phyloP scores from a whole-genome alignment of 140 eudicot genomes.

The Anethum foeniculum region DNA sequence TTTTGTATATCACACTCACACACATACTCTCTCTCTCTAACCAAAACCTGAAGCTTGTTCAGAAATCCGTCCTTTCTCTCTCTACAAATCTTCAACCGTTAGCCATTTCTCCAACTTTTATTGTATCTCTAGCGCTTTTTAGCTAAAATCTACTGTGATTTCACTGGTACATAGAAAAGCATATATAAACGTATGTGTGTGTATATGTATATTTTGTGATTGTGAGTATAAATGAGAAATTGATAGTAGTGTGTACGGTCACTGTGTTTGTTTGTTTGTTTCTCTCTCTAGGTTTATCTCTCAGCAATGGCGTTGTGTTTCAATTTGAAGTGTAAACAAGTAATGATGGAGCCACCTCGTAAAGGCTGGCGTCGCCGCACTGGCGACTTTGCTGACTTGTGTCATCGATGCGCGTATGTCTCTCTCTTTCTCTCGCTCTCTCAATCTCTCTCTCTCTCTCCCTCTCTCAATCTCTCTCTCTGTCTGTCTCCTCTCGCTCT shows the following conservation, averaged over 20 bases:
- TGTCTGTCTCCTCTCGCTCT: background rate
- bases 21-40: background rate
- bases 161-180: background rate
- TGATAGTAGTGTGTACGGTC: background rate
- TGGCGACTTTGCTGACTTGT: constrained; percentile 63
- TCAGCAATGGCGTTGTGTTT: constrained; percentile 44
- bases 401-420: constrained; percentile 76
- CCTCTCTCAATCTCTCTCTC: background rate
- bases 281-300: constrained; percentile 16
- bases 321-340: constrained; percentile 45
- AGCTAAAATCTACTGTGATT: background rate
- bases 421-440: background rate
- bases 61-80: background rate
- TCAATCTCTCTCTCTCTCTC: constrained; percentile 5
- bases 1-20: no score
- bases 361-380: constrained; percentile 78
- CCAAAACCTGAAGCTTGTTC: background rate
- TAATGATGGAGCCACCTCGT: constrained; percentile 28
- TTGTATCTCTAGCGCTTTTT: background rate
- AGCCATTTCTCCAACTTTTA: constrained; percentile 1
- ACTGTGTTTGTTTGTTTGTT: background rate
- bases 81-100: background rate
- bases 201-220: background rate
- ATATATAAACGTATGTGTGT: background rate
- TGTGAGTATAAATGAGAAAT: background rate